phyloP scores from a whole-genome alignment of 805 yeast genomes.

The Candida sanyiensis region DNA sequence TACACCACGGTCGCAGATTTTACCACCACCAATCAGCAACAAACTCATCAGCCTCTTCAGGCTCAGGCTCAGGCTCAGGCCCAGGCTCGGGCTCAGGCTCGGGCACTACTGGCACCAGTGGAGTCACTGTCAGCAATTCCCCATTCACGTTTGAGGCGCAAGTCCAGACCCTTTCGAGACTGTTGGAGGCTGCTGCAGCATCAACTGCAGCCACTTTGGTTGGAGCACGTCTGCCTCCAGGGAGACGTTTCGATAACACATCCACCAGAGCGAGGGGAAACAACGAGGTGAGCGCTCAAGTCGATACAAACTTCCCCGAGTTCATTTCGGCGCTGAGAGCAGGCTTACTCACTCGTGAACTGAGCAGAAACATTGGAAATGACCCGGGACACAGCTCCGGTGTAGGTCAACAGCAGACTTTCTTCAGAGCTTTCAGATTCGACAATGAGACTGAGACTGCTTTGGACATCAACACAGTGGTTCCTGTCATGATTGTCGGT shows the following conservation, averaged over 20 bases:
- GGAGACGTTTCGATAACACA: constrained; percentile 28
- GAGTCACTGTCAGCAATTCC: background rate
- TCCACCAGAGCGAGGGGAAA: constrained; percentile 9
- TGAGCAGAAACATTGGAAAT: constrained; percentile 24
- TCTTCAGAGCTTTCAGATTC: constrained; percentile 41
- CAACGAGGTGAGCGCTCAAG: constrained; percentile 4
- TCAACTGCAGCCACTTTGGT: constrained; percentile 38
- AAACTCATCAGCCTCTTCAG: background rate
- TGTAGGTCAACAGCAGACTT: constrained; percentile 25
- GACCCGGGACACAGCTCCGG: background rate
- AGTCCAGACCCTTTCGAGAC: constrained; percentile 36
- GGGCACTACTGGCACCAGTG: too few species aligned
- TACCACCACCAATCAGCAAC: background rate
- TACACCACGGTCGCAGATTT: background rate
- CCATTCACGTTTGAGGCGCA: constrained; percentile 26
- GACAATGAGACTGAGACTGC: constrained; percentile 23
- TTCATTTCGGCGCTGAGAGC: constrained; percentile 37
- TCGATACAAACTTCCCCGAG: constrained; percentile 38
- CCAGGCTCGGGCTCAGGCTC: too few species aligned
- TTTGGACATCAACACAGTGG: constrained; percentile 11
- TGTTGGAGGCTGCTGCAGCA: constrained; percentile 40
- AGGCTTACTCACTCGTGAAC: constrained; percentile 36
- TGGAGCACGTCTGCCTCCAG: constrained; percentile 25
- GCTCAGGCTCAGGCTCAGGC: background rate
- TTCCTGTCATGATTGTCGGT: constrained; percentile 47